Conservation (phyloP, 371 early-diverging fungal species). For the Apophysomyces ossiformis region DNA sequence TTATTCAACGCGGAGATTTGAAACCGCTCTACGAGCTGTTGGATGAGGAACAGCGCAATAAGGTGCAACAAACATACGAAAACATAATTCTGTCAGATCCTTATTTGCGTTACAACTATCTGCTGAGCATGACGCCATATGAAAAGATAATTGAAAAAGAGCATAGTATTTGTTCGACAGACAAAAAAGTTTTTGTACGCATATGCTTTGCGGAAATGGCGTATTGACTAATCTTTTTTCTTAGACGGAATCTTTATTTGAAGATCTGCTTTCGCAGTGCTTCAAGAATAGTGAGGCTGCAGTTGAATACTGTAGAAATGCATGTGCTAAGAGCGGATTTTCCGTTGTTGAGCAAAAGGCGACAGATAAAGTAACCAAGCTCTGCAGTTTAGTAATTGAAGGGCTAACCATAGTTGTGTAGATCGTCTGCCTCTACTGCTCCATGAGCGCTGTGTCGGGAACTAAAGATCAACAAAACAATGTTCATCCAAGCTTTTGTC, state of each 20-base stretch:
- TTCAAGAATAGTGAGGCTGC: too few species aligned
- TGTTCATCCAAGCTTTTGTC: too few species aligned
- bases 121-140: background rate
- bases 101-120: background rate
- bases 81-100: background rate
- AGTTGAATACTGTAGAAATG: too few species aligned
- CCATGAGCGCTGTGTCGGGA: background rate
- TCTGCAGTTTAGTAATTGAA: too few species aligned
- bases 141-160: too few species aligned
- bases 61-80: background rate
- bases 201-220: background rate
- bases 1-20: background rate
- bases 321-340: too few species aligned
- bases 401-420: too few species aligned
- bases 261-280: too few species aligned
- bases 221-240: too few species aligned
- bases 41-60: background rate
- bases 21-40: background rate
- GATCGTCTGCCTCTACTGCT: background rate
- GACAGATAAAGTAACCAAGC: background rate
- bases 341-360: background rate
- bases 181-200: background rate
- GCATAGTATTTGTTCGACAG: background rate
- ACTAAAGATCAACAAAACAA: background rate
- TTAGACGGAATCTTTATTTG: too few species aligned